Evolutionary conservation across 192 early-diverging fungal species (phyloP), one percentile per base, ranked within the genome.

Genomic region (Backusella macrospora): DNA sequence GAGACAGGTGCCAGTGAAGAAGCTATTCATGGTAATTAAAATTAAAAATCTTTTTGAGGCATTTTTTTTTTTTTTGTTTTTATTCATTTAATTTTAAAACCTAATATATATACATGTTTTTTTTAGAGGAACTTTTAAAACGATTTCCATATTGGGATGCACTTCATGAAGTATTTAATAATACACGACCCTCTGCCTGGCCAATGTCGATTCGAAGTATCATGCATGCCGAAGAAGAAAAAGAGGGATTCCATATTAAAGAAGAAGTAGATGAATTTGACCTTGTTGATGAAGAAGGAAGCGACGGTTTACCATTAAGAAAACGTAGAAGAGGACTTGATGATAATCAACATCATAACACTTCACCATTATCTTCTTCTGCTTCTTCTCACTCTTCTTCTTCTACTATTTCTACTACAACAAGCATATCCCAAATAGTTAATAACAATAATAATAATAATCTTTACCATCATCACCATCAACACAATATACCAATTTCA

Each of bases 101-200:
- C 6, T n/a, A n/a, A 23, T 37, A 63, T 23, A n/a, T n/a, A 39
- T 64, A 34, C 7, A 14, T 5, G 38, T 34, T 37, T 44, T 44
- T 72, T 49, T 18, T 52, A 77, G 76, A 77, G 39, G 76, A 77
- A 72, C 21, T 77, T 12, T 45, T 77, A 8, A 77, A 77, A 52
- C 70, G 76, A 38, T 77, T 77, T 23, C 76, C 76, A 15, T 77
- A 77, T 37, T 77, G 76, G 76, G 76, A 77, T 46, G 70, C 76
- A 39, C 48, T 77, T 8, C 69, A 71, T 47, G 70, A 72, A 65
- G 65, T 67, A n/a, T 77, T 77, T 44, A 70, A 70, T 45, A 66
- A 65, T 37, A 76, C 55, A 6, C 34, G 69, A 26, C 65, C 68
- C 4, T 45, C 69, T 13, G n/a, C 70, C 21, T 77, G 76, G 76